These are phyloP conservation scores for Lipomyces anomalus DNA, from an alignment of 805 yeast species.

Conservation along the genomic window DNA sequence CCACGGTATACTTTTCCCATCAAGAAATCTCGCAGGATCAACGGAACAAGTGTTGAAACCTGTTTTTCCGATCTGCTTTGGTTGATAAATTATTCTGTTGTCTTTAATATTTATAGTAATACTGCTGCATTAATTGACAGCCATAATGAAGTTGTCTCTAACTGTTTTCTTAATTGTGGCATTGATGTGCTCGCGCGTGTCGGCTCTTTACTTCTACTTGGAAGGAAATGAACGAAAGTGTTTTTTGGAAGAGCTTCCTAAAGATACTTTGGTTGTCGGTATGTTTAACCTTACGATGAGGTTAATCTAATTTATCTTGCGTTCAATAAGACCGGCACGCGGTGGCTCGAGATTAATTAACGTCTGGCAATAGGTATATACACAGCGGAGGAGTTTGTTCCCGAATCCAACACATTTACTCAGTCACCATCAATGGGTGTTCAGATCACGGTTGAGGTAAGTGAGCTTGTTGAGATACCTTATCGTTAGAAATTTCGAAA, in stretches of 20 bases:
- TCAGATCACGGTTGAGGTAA: conserved; percentile 61
- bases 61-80: background rate
- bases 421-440: conserved; percentile 51
- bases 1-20: no score
- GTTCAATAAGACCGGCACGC: no score
- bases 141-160: background rate
- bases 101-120: background rate
- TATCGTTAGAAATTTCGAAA: background rate
- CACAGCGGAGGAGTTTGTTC: conserved; percentile 59
- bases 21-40: no score
- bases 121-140: background rate
- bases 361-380: conserved; percentile 38
- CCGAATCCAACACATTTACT: conserved; percentile 44
- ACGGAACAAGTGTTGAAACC: no score
- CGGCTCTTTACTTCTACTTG: conserved; percentile 71
- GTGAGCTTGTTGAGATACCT: conserved; percentile 12
- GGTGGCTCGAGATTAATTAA: no score
- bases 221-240: conserved; percentile 73
- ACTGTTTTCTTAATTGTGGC: conserved; percentile 12
- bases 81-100: background rate
- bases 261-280: conserved; percentile 76
- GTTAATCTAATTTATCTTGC: no score
- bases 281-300: conserved; percentile 27
- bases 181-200: conserved; percentile 22
- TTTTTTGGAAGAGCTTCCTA: conserved; percentile 74